Base-by-base conservation (phyloP, 2,329 filamentous ascomycete genomes). In the Stachybotrys elegans region DNA sequence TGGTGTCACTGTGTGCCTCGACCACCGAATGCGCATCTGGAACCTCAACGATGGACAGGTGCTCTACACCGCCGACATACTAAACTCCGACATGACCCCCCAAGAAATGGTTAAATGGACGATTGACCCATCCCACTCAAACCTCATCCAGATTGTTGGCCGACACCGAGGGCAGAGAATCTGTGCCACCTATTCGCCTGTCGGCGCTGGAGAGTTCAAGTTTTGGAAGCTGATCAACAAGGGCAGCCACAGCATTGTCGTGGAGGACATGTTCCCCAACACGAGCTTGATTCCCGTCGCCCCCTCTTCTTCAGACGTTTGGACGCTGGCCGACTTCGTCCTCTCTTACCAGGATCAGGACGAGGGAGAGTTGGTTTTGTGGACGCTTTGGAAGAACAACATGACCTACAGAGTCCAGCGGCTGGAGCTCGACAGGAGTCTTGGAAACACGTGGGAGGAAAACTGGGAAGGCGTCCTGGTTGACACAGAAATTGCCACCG, bases 21-120 rank as follows among this genome's bases (percentile, higher is more conserved):
- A 98, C 55, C 91, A 98, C 60, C 84, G 83, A 11, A 70, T 98
- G 59, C 84, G 90, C 57, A 83, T 93, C 31, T 97, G 93, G 92
- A 93, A 95, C 58, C 73, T 92, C 23, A 72, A 79, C n/a, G 87
- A 80, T 31, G 91, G 91, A 38, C 86, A 84, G 59, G 78, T 94
- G 43, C 79, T 88, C 5, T 81, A 82, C 44, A 83, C 84, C 6
- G 82, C 81, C 53, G 92, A 98, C 63, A 73, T 98, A 23, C 65
- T 97, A 14, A 81, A 85, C 53, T 76, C 83, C 17, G 70, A 78
- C 23, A 67, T 79, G 43, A 78, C 85, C 41, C 75, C 82, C 1
- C 81, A 88, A 40, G 86, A 91, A 43, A 66, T 78, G 19, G 74
- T 77, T n/a, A 84, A 85, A 48, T 88, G 88, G 70, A 78, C 82